Conservation (phyloP, 345 rosid genomes). For the Turritis glabra region DNA sequence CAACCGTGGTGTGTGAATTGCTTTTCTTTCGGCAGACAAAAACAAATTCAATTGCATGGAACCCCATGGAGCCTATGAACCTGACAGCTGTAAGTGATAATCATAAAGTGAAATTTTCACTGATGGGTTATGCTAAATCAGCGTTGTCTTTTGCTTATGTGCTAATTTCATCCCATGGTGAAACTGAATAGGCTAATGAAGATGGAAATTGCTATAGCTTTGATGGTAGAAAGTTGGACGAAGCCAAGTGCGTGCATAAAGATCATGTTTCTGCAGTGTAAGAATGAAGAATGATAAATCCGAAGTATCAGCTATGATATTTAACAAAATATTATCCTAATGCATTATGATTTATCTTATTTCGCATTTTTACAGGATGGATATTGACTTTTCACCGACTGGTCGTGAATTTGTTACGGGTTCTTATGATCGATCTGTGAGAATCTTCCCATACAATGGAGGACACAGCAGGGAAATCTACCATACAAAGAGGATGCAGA, state of each 20-base stretch:
- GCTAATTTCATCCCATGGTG: background rate
- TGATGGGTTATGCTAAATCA: background rate
- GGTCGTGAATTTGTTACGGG: conserved; percentile 99
- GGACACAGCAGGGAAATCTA: conserved; percentile 92
- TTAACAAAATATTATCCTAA: background rate
- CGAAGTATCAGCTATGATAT: background rate
- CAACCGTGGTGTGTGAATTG: background rate
- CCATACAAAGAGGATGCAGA: conserved; percentile 98
- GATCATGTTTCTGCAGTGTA: conserved; percentile 99
- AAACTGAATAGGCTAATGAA: conserved; percentile 84
- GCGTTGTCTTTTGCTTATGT: background rate
- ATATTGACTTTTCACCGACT: conserved; percentile 95
- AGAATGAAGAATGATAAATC: conserved; percentile 43
- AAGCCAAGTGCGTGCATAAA: conserved; percentile 91
- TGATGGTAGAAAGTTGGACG: conserved; percentile 82
- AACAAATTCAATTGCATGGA: conserved; percentile 91
- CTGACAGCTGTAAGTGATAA: conserved; percentile 79
- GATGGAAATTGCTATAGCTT: conserved; percentile 93
- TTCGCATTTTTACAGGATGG: conserved; percentile 61
- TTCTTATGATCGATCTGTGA: conserved; percentile 94
- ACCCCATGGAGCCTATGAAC: conserved; percentile 99
- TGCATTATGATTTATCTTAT: background rate
- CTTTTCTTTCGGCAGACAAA: conserved; percentile 62
- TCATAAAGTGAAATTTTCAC: conserved; percentile 13
- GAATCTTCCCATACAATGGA: conserved; percentile 89